Evolutionary conservation across 805 yeast genomes (phyloP), one percentile per base, ranked within the genome.

Genomic region (Pichia membranifaciens): DNA sequence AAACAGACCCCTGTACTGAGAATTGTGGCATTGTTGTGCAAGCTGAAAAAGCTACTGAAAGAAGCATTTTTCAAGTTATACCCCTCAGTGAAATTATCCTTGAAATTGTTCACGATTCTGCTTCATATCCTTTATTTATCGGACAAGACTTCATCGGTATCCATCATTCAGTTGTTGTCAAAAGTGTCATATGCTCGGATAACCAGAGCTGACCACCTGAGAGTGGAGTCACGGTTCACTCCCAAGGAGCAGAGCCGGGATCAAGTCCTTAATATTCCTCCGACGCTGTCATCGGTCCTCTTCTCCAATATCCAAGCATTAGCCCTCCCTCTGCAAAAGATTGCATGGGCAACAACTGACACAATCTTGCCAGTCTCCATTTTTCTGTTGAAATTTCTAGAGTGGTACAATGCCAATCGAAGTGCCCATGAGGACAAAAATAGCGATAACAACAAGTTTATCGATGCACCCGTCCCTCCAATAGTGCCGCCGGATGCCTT

Each of bases 331-430:
- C 20, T 61, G 28, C 57, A 58, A 43, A 56, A 54, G 34, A 58
- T 58, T 3, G 49, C 58, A 12, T 47, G 64, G 41, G 23, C 60
- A 5, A 56, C 64, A 23, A 53, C 68, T 2, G 60, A 60, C 45
- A 67, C 85, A 2, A 62, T 81, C 39, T 79, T 91, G 65, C 96
- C 96, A 0, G 73, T 84, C 0, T 87, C 95, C 2, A 83, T 90
- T 44, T 89, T 91, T 60, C 58, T 82, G 21, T 71, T 90, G 51
- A 87, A 88, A 65, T 87, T 90, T 56, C 71, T 88, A 32, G 97
- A 90, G 63, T 90, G 97, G 96, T 90, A 96, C 95, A 79, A 81
- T 51, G 76, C 85, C 22, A 80, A 89, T 15, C 87, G 84, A 50
- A 76, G 87, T 58, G 79, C 3, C 64, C 75, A 4, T 76, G 78